Evolutionary conservation across 2,329 filamentous ascomycete species (phyloP).

Genomic region (Fonsecaea monophora): DNA sequence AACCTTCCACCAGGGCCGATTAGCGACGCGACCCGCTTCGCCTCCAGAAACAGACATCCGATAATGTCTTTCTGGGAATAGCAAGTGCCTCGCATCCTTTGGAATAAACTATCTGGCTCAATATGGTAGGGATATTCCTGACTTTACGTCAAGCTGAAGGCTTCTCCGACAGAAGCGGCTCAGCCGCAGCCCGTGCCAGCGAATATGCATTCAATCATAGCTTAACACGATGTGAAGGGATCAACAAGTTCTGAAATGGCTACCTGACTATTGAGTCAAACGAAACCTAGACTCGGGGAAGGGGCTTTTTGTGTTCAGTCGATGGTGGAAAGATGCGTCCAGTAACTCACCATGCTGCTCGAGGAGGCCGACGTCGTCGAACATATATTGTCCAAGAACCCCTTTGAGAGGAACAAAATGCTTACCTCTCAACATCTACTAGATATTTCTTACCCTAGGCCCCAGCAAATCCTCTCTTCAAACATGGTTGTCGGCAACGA

Average conservation of each 20-base stretch:
- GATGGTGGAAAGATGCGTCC: background rate
- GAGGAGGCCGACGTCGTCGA: background rate
- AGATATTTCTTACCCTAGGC: background rate
- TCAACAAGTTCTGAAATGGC: background rate
- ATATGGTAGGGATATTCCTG: background rate
- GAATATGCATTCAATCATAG: background rate
- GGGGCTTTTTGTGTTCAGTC: background rate
- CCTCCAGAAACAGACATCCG: background rate
- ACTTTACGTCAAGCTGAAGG: background rate
- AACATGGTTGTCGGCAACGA: conserved; percentile 13
- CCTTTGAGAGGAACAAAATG: background rate
- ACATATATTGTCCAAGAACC: background rate
- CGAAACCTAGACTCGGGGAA: background rate
- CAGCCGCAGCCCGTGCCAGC: background rate
- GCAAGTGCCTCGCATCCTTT: background rate
- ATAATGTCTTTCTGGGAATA: background rate
- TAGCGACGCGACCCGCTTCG: background rate
- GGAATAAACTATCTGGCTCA: background rate
- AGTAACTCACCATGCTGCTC: background rate
- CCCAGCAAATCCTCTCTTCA: background rate
- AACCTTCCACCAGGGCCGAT: background rate
- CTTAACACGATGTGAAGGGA: background rate
- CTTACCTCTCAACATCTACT: background rate
- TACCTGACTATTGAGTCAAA: background rate
- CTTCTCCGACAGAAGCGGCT: background rate